phyloP scores from a whole-genome alignment of 129 eudicot species.

The Saposhnikovia divaricata region DNA sequence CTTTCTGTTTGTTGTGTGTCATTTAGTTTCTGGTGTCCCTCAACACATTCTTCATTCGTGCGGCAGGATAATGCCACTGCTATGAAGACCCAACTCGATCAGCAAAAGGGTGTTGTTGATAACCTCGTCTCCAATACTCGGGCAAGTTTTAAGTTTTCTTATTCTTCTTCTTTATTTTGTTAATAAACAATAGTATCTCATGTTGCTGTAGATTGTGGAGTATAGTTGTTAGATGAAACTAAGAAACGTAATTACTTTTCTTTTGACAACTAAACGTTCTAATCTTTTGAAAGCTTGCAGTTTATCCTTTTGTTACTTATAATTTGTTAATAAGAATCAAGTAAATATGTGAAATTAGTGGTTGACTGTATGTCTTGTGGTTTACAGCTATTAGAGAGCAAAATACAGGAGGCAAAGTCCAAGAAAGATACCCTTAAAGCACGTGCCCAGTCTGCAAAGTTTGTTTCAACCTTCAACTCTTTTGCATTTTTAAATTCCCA shows the following conservation, averaged over 20 bases:
- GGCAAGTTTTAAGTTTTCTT: slow-evolving; percentile 33
- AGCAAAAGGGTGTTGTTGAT: slow-evolving; percentile 88
- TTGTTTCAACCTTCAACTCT: slow-evolving; percentile 21
- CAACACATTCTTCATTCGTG: neutral
- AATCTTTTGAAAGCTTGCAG: neutral
- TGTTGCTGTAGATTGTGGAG: neutral
- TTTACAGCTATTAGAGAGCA: slow-evolving; percentile 82
- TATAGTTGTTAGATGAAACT: neutral
- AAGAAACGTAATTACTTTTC: neutral
- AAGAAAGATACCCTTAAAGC: slow-evolving; percentile 97
- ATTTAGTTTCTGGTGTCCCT: neutral
- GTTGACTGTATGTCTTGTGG: slow-evolving; percentile 17
- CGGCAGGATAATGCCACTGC: slow-evolving; percentile 82
- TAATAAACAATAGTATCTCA: neutral
- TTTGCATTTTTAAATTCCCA: neutral
- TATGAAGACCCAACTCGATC: slow-evolving; percentile 82
- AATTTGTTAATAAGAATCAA: neutral
- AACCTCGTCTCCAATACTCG: slow-evolving; percentile 87
- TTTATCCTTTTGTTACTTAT: neutral
- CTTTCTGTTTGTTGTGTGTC: neutral
- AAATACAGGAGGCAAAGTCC: slow-evolving; percentile 96
- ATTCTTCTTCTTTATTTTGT: neutral
- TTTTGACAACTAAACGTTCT: neutral
- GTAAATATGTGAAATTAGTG: neutral
- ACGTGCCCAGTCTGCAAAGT: slow-evolving; percentile 99